Evolutionary conservation across 306 rosid species (phyloP), one percentile per base, ranked within the genome.

Genomic region (Lupinus albus): DNA sequence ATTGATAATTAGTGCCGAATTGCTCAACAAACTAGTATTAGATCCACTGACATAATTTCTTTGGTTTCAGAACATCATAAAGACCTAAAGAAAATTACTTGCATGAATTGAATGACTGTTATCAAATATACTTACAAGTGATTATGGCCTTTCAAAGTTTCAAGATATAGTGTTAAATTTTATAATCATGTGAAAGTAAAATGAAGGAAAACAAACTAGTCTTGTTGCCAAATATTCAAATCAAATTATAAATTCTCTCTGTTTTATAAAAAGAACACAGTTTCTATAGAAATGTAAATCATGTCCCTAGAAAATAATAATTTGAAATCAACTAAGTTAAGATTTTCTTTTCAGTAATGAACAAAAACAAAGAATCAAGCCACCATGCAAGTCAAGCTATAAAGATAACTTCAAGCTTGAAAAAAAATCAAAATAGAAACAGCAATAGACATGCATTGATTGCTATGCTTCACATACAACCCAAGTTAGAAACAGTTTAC

Each of bases 401-500:
- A n/a, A 35, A n/a, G 38, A 49, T 42, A 45, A 73, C 17, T 51
- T 42, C 21, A 30, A 55, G 42, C 7, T 11, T 7, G 8, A 50
- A 60, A 49, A 21, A 44, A 13, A 6, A 3, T 10, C 0, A 42
- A 11, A 64, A 38, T 56, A 61, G 18, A 28, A 28, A 15, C 58
- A 73, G 45, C 30, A 30, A 48, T 12, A 45, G 80, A 70, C 48
- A 58, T 71, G 64, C 77, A 46, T 11, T 53, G 71, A 58, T 57
- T 72, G n/a, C n/a, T n/a, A n/a, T n/a, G n/a, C 76, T 68, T 81
- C 82, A 82, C 80, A 78, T 84, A 86, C 91, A 86, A 70, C 63
- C 78, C 82, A 71, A 68, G 78, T 49, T 69, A 78, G 50, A 61
- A 60, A 41, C 49, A 39, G n/a, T 11, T 12, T 63, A 15, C 10